phyloP scores from a whole-genome alignment of 1,284 basidiomycete genomes.

The Fomitopsis betulina region DNA sequence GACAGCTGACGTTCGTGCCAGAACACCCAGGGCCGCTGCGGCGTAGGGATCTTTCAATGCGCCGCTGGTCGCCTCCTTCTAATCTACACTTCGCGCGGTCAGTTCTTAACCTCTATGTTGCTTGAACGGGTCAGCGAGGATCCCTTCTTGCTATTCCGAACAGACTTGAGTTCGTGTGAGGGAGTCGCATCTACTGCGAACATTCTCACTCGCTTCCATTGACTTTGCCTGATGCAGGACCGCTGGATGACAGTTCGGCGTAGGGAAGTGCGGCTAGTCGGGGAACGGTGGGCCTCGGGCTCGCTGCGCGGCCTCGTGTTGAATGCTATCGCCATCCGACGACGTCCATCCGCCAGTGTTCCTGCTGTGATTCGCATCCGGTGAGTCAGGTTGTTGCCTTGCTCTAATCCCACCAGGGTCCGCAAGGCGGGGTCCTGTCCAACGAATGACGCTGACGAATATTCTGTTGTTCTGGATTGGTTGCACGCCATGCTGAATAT shows the following conservation, averaged over 20 bases:
- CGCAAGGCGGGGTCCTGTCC: background rate
- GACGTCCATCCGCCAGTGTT: background rate
- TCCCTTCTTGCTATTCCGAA: background rate
- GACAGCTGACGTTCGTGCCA: background rate
- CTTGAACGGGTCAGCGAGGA: background rate
- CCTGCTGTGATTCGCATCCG: background rate
- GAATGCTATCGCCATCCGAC: background rate
- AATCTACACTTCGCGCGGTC: background rate
- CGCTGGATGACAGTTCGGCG: background rate
- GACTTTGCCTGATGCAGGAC: background rate
- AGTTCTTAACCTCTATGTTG: background rate
- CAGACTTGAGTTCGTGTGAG: background rate
- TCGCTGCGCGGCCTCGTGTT: background rate
- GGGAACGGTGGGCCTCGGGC: background rate
- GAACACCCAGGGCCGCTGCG: background rate
- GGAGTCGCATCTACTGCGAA: background rate
- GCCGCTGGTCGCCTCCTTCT: background rate
- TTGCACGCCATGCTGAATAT: background rate
- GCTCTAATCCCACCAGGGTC: background rate
- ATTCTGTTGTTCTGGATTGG: background rate
- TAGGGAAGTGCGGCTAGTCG: background rate
- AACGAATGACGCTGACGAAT: no score
- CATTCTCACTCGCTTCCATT: background rate
- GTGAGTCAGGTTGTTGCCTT: background rate
- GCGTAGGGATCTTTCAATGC: background rate